phyloP scores from a whole-genome alignment of 768 basidiomycete species.

The Kwoniella europaea region DNA sequence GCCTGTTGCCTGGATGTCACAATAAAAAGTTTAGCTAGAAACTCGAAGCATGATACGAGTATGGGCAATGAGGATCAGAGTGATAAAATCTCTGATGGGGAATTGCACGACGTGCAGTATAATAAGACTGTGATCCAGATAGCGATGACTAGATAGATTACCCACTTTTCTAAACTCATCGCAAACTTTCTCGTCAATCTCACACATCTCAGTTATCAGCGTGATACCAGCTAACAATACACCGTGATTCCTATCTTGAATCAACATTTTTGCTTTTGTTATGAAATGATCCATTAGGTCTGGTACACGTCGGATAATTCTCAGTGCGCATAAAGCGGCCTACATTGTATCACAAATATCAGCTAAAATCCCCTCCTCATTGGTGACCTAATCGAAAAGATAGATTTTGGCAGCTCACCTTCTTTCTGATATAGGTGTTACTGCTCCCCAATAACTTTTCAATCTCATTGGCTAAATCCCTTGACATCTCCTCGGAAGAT shows the following conservation, averaged over 20 bases:
- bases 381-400: not conserved
- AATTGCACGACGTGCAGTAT: not conserved
- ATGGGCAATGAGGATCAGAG: no score
- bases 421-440: constrained; percentile 98
- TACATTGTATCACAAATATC: constrained; percentile 53
- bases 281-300: constrained; percentile 93
- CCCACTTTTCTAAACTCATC: constrained; percentile 89
- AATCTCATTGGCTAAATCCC: constrained; percentile 95
- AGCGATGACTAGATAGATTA: not conserved
- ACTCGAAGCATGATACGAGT: no score
- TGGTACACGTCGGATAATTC: constrained; percentile 93
- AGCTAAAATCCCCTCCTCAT: not conserved
- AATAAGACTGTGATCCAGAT: no score
- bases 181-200: constrained; percentile 71
- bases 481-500: constrained; percentile 98
- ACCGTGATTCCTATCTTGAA: constrained; percentile 95
- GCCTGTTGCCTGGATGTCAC: constrained; percentile 27
- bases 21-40: not conserved
- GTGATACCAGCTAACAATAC: constrained; percentile 93
- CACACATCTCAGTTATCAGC: constrained; percentile 92
- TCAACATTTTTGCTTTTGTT: constrained; percentile 80
- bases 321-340: constrained; percentile 93
- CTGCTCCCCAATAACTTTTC: constrained; percentile 96
- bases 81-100: no score
- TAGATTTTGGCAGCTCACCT: constrained; percentile 64